Evolutionary conservation across 768 basidiomycete species (phyloP).

Genomic region (Podaxis mareebaensis): DNA sequence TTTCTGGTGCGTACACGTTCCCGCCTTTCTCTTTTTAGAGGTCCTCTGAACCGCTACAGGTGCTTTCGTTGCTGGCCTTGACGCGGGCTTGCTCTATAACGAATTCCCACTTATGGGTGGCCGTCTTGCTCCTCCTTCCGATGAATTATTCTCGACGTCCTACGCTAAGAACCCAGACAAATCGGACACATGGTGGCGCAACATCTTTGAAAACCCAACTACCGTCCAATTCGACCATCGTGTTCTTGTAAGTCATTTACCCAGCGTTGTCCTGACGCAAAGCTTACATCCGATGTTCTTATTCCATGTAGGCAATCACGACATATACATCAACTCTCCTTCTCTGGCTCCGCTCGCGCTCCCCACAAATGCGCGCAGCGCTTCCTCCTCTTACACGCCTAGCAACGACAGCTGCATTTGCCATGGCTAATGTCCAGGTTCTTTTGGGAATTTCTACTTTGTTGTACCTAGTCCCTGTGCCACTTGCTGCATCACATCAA

Average conservation of each 20-base stretch:
- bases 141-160: constrained; percentile 76
- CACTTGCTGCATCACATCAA: constrained; percentile 91
- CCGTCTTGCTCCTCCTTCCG: constrained; percentile 72
- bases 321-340: constrained; percentile 73
- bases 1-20: constrained; percentile 64
- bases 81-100: constrained; percentile 96
- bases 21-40: background rate
- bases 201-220: constrained; percentile 95
- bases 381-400: constrained; percentile 64
- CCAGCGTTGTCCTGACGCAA: background rate
- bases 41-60: constrained; percentile 47
- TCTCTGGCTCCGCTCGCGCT: constrained; percentile 61
- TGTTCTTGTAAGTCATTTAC: constrained; percentile 62
- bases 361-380: constrained; percentile 54
- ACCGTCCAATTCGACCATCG: constrained; percentile 98
- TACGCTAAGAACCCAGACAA: constrained; percentile 73
- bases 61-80: constrained; percentile 96
- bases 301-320: constrained; percentile 65
- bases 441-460: constrained; percentile 68
- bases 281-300: constrained; percentile 5
- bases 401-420: constrained; percentile 62
- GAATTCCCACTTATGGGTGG: constrained; percentile 98
- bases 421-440: constrained; percentile 84
- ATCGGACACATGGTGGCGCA: constrained; percentile 92
- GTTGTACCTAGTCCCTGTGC: constrained; percentile 89